Base-by-base conservation (phyloP, 768 basidiomycete genomes). In the Leccinellum albellum region DNA sequence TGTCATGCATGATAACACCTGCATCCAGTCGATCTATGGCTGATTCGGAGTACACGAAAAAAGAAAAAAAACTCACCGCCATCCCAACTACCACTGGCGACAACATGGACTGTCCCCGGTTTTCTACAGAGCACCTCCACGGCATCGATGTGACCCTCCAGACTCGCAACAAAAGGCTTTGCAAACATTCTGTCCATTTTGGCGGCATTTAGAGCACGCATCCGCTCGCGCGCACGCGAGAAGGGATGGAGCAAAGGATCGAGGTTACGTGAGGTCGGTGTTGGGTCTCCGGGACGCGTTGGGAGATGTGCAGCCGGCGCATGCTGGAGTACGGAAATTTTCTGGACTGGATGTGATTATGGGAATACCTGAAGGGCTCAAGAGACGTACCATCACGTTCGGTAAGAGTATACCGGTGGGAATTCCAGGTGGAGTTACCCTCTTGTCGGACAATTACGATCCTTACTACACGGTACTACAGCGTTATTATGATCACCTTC, bases 141-240 rank as follows among this genome's bases (percentile, higher is more conserved):
- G 17, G 94, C 93, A 69, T 98, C 95, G 37, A 89, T 79, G 71
- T 98, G 97, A 2, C 97, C 97, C 58, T 97, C 95, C 50, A 99
- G 70, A 52, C 85, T 81, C 35, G 84, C 91, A 15, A 99, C 79
- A 66, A 98, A 98, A 0, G 97, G 97, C 66, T 97, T 98, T n/a
- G 97, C 87, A 68, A 98, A 98, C 76, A 99, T 92, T 57, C 91
- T 79, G 51, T 98, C 96, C 81, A 99, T 91, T 76, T 99, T 99
- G 14, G 89, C 89, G 2, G 97, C 97, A 61, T 94, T 96, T 47
- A 98, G 70, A 3, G 97, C 97, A 57, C 97, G 86, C 20, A 85
- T 94, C 33, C 96, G 91, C 75, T 99, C 97, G 51, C 97, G 78
- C 5, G 94, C 89, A 21, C 89, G 87, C 0, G 94, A 81, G 71